Base-by-base conservation (phyloP, 805 yeast genomes). In the Deakozyma indianensis region DNA sequence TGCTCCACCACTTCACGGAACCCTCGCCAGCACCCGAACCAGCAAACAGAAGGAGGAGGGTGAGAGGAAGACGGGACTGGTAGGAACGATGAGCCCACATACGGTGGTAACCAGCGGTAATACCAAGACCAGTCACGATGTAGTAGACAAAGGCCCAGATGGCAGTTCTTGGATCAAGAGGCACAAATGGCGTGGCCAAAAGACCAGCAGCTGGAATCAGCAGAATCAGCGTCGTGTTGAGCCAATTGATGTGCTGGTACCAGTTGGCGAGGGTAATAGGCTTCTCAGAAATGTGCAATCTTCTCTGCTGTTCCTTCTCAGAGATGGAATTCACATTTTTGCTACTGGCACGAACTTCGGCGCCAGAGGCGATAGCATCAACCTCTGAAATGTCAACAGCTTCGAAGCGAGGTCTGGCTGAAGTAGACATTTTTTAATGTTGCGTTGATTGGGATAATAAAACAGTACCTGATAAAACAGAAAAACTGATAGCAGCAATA, bases 101-200 rank as follows among this genome's bases (percentile, higher is more conserved):
- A 42, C 95, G 69, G 59, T 85, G 95, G 64, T 86, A 85, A 2
- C 94, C 84, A 15, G 86, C 83, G 42, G 88, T 83, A 56, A 85
- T 76, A 35, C 86, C 76, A n/a, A 83, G 53, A 22, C 85, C 78
- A 14, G 85, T 73, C 47, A 75, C 55, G 20, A 68, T 53, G 60
- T 83, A 85, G 57, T 78, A 71, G 43, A 68, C 51, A 14, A 78
- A 45, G 1, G 78, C 70, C 56, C 80, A 74, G 18, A 67, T 53
- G 2, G 77, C 53, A 2, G 94, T 81, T 55, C 68, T 69, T 45
- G 49, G 35, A 42, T 64, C 63, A 32, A 81, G 70, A 1, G 74
- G 71, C 24, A 69, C 66, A 46, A 59, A 56, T 3, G 66, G 61
- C 9, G 75, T 72, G 38, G 57, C 59, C 42, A 58, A 49, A 20